Evolutionary conservation across 345 rosid species (phyloP).

Genomic region (Mallotus nudiflorus): DNA sequence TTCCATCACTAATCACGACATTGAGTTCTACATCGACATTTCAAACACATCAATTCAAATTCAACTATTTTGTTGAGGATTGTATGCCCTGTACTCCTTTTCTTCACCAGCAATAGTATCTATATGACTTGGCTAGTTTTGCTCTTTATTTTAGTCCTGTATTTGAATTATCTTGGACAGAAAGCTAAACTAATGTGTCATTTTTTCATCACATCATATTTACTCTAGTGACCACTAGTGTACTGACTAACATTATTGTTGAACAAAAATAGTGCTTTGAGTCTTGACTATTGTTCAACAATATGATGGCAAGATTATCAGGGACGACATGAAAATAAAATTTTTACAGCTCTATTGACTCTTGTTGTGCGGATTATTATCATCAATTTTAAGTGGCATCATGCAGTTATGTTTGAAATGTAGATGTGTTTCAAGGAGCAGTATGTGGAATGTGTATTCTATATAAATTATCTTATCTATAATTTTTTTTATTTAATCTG

Average conservation of each 20-base stretch:
- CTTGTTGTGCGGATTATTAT: background rate
- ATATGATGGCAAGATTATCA: slow-evolving; percentile 6
- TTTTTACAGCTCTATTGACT: background rate
- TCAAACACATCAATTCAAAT: slow-evolving; percentile 56
- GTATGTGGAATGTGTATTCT: slow-evolving; percentile 7
- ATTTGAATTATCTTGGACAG: slow-evolving; percentile 19
- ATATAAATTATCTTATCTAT: too few species aligned
- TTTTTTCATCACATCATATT: slow-evolving; percentile 15
- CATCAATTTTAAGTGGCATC: slow-evolving; percentile 6
- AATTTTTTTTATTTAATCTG: too few species aligned
- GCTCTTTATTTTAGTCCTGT: slow-evolving; percentile 23
- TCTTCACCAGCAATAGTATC: slow-evolving; percentile 36
- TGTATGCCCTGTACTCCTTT: slow-evolving; percentile 44
- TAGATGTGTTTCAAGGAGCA: slow-evolving; percentile 1
- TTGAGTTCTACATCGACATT: slow-evolving; percentile 57
- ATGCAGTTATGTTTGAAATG: background rate
- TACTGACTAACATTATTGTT: background rate
- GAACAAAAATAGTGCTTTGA: background rate
- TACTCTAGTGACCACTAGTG: slow-evolving; percentile 10
- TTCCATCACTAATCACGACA: slow-evolving; percentile 39
- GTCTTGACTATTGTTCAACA: background rate
- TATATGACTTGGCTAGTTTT: slow-evolving; percentile 28
- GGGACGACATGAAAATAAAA: background rate
- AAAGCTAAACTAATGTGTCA: slow-evolving; percentile 7
- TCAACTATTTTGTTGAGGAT: slow-evolving; percentile 52